phyloP scores from a whole-genome alignment of 805 yeast genomes.

The Metschnikowia noctiluminum region DNA sequence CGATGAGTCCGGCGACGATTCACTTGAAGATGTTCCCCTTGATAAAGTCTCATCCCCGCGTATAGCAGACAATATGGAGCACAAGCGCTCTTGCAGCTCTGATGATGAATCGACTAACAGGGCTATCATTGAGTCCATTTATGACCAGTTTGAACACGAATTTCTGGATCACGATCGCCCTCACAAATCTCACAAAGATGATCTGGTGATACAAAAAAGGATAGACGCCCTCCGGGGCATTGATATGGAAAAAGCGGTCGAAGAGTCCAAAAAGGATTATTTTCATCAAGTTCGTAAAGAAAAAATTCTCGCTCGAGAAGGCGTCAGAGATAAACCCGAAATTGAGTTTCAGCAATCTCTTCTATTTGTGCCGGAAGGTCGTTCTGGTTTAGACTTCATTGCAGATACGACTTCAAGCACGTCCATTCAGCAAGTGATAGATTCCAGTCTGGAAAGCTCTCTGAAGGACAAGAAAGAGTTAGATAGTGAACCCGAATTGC shows the following conservation, averaged over 20 bases:
- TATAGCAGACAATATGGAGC: too few relatives aligned
- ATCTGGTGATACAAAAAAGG: constrained; percentile 1
- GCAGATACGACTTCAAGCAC: background rate
- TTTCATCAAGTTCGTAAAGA: constrained; percentile 27
- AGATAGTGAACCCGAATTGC: background rate
- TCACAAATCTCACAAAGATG: background rate
- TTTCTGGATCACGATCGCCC: background rate
- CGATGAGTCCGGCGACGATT: constrained; percentile 19
- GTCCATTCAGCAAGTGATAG: background rate
- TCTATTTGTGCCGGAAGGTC: constrained; percentile 14
- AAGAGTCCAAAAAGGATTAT: constrained; percentile 44
- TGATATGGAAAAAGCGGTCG: constrained; percentile 47
- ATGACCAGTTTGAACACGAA: constrained; percentile 25
- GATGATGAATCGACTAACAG: constrained; percentile 27
- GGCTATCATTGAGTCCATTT: constrained; percentile 37
- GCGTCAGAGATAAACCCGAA: background rate
- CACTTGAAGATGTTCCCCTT: constrained; percentile 25
- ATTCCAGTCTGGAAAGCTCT: background rate
- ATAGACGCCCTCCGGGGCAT: constrained; percentile 26
- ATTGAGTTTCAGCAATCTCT: constrained; percentile 22
- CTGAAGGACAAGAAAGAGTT: background rate
- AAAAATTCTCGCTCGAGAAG: background rate
- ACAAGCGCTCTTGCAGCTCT: background rate
- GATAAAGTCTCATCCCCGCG: constrained; percentile 1
- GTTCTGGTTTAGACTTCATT: background rate